Evolutionary conservation across 78 protist species (phyloP), one percentile per base, ranked within the genome.

Genomic region (Dictyostelium intermedium): DNA sequence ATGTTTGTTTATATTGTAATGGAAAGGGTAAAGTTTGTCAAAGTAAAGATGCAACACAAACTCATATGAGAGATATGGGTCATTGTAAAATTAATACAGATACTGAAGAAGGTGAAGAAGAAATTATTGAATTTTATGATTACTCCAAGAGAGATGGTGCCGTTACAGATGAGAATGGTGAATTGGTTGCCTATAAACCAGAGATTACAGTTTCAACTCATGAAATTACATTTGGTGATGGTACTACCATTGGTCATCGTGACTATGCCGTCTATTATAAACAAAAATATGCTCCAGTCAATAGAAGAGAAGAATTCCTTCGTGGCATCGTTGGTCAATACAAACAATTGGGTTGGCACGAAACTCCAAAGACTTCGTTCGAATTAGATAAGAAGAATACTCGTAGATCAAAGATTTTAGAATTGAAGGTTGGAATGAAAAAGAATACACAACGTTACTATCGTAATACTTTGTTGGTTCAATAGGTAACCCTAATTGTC

Each of bases 1-100:
- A 93, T 60, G 61, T 91, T 41, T 97, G 98, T 93, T 56, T 96
- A 30, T 96, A 74, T 63, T 97, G 98, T 77, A 84, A 91, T 78
- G 97, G 95, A n/a, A 63, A 61, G 25, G 97, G 97, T 23, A 74
- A 73, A 14, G 25, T 25, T n/a, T 83, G 95, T 45, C 60, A 53
- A 11, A 60, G 85, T 30, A 41, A 85, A 39, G 96, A 91, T 37
- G 98, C 97, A 2, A 96, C 85, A n/a, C 97, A 91, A 61, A 45
- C 76, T 25, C 98, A 97, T 92, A 97, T 97, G 98, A 77, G 45
- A 10, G 91, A 91, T 83, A 14, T 56, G 35, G 53, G 91, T 35
- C 97, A 95, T 79, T 91, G 96, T 70, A 87, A 43, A 60, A 18
- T 95, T 7, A 69, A 37, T 50, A 86, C 84, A 77, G 93, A 91